A percentile compares a stretch with the other conserved stretches of the same genome.
Evolutionary conservation across 2,329 filamentous ascomycete species (phyloP).

Genomic region (Phoma herbarum): DNA sequence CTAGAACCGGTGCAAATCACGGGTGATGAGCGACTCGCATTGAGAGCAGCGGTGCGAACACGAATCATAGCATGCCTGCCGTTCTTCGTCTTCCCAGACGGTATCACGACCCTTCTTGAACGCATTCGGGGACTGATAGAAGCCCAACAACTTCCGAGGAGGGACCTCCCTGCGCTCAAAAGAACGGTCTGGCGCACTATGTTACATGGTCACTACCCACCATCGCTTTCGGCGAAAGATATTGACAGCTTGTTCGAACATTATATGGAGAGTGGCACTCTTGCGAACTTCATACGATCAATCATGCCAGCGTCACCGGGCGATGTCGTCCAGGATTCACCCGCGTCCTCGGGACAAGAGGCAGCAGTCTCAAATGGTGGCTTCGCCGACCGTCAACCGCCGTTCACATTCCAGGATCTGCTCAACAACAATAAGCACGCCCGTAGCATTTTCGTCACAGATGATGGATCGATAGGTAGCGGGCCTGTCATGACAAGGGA

Average conservation of each 20-base stretch:
- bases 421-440: not conserved
- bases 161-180: not conserved
- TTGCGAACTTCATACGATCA: not conserved
- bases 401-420: not conserved
- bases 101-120: not conserved
- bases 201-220: not conserved
- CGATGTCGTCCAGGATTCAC: not conserved
- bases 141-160: not conserved
- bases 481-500: not conserved
- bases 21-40: not conserved
- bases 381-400: not conserved
- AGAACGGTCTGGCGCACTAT: not conserved
- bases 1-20: not conserved
- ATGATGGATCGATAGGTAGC: not conserved
- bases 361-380: not conserved
- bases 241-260: not conserved
- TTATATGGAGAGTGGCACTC: not conserved
- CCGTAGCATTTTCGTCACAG: not conserved
- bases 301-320: not conserved
- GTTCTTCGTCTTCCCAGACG: not conserved
- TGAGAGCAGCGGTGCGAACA: not conserved
- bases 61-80: not conserved
- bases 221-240: not conserved
- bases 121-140: not conserved
- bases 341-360: not conserved